A percentile compares a stretch with the other conserved stretches of the same genome.
These are phyloP conservation scores for Amphirosellinia nigrospora DNA, from an alignment of 495 filamentous ascomycete genomes.

Conservation along the genomic window DNA sequence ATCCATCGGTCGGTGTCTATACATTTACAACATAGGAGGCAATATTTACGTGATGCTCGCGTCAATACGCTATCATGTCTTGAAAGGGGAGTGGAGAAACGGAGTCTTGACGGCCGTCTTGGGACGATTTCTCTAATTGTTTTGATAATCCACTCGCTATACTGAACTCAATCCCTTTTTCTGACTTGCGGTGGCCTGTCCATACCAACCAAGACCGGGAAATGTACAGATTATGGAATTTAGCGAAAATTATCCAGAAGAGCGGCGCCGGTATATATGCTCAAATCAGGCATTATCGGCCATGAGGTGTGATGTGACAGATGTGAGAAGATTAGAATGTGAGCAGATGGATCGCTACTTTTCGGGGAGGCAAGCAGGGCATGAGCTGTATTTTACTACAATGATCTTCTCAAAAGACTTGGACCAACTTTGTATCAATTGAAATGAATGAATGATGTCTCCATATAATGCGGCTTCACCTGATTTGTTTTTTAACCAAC, in stretches of 20 bases:
- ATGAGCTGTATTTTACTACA: slow-evolving; percentile 1
- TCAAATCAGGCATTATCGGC: background rate
- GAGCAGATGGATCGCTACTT: background rate
- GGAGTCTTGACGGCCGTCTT: background rate
- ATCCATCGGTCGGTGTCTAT: slow-evolving; percentile 15
- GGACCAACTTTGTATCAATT: background rate
- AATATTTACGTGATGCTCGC: background rate
- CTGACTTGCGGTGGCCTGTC: background rate
- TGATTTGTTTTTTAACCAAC: background rate
- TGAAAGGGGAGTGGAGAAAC: slow-evolving; percentile 4
- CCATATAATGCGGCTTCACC: background rate
- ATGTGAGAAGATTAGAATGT: background rate
- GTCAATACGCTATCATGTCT: background rate
- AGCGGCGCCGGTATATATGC: background rate
- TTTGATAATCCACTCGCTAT: slow-evolving; percentile 16
- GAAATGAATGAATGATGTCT: background rate
- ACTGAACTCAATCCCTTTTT: slow-evolving; percentile 13
- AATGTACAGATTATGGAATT: background rate
- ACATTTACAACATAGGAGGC: slow-evolving; percentile 26
- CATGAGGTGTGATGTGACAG: background rate
- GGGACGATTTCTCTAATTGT: background rate
- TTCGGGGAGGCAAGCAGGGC: background rate
- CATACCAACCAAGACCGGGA: background rate
- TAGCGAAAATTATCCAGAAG: background rate
- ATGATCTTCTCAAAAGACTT: background rate